Evolutionary conservation across 495 filamentous ascomycete genomes (phyloP), one percentile per base, ranked within the genome.

Genomic region (Hyaloscypha finlandica): DNA sequence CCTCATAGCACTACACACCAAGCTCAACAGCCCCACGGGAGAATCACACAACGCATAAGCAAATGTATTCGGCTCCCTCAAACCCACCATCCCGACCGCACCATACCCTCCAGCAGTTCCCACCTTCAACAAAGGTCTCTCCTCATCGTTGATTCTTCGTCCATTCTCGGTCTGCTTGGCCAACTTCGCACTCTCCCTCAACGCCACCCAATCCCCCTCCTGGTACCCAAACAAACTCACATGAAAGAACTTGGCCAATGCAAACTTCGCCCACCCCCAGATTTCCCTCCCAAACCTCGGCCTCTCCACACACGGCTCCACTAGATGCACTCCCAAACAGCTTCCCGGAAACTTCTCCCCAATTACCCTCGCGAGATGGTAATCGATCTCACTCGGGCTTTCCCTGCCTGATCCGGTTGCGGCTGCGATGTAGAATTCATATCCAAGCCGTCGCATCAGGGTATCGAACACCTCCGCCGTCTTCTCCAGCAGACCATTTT

Each of bases 381-480:
- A 83, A 72, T 85, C 81, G 55, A 83, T 78, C 31, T 77, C 65
- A 0, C 75, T 78, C 0, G 78, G 77, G 2, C 77, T 80, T n/a
- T 72, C 59, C 9, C 67, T 63, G 12, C 76, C 77, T 1, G 77
- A 70, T 8, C 78, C 74, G 3, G 79, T 71, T 58, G 73, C 77
- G 5, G 75, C 77, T 4, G 81, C 85, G 1, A 89, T 76, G 74
- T 94, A 94, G 63, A 85, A 71, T 14, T 75, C 66, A 77, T 94
- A 93, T 0, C 85, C 84, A 9, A 94, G 84, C 6, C 81, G 74
- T 16, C 51, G 32, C 91, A 94, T 94, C 3, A 94, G 80, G 4
- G 80, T 81, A 73, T 93, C 79, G 61, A 86, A 77, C 5, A 82
- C 75, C 54, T 84, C 82, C 5, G 88, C 91, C 32, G 92, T 88